phyloP scores from a whole-genome alignment of 2,329 filamentous ascomycete species.

The Bimuria novae-zelandiae region DNA sequence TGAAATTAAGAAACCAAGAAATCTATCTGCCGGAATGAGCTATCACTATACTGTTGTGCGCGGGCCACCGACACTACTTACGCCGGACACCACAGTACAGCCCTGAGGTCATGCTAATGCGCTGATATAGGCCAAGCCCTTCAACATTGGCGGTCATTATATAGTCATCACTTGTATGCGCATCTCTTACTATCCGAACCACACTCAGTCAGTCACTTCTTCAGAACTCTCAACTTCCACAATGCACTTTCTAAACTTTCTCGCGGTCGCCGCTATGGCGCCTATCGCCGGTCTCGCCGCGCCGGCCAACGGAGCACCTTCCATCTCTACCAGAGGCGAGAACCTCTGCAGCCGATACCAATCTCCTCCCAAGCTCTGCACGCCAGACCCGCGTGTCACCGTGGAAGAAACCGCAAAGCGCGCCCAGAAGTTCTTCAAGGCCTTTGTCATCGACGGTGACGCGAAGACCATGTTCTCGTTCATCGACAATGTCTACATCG shows the following conservation, averaged over 20 bases:
- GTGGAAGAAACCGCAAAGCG: slow-evolving; percentile 22
- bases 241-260: slow-evolving; percentile 14
- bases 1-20: too few species aligned
- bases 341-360: slow-evolving; percentile 24
- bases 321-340: slow-evolving; percentile 12
- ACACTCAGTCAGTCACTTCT: too few species aligned
- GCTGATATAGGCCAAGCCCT: background rate
- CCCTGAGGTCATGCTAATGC: too few species aligned
- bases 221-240: background rate
- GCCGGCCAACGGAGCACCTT: slow-evolving; percentile 10
- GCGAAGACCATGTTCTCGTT: slow-evolving; percentile 25
- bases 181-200: too few species aligned
- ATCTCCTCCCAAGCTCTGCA: slow-evolving; percentile 20
- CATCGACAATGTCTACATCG: slow-evolving; percentile 22
- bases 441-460: slow-evolving; percentile 26
- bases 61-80: too few species aligned
- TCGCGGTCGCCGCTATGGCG: slow-evolving; percentile 11
- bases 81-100: too few species aligned
- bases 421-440: slow-evolving; percentile 23
- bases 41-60: too few species aligned
- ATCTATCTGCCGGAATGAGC: too few species aligned
- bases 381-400: slow-evolving; percentile 16
- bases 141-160: background rate
- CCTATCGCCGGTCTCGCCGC: slow-evolving; percentile 21
- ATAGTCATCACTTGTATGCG: background rate